Percentiles rank a stretch among this genome's conserved stretches.
Conservation (phyloP, 139 green algal species). For the Chlamydomonas incerta region DNA sequence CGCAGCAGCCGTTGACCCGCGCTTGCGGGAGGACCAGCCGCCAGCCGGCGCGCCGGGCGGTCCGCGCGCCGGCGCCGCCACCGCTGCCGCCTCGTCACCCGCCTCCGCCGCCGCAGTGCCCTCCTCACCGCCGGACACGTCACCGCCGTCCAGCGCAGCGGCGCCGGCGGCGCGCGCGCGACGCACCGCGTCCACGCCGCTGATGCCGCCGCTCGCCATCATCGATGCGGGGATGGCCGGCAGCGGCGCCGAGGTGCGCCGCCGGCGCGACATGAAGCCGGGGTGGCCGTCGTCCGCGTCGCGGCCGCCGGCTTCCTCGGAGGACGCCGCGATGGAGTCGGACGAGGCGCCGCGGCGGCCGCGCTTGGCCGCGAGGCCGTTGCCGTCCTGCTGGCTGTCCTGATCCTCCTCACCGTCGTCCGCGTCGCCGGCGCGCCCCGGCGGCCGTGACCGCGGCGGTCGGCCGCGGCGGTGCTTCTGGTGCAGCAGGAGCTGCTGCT, state of each 20-base stretch:
- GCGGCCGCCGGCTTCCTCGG: background rate
- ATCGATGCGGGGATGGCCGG: too few species aligned
- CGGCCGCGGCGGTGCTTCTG: conserved; percentile 7
- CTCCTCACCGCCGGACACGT: too few species aligned
- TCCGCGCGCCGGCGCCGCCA: too few species aligned
- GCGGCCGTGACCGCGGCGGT: background rate
- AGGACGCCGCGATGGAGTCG: background rate
- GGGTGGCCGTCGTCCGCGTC: background rate
- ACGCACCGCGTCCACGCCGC: too few species aligned
- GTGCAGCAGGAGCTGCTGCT: background rate
- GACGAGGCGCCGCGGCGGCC: background rate
- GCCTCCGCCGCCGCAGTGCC: too few species aligned
- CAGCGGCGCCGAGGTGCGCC: background rate
- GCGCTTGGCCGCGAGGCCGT: background rate
- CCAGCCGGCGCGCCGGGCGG: too few species aligned
- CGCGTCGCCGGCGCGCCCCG: background rate
- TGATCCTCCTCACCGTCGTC: background rate
- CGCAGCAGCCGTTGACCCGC: too few species aligned
- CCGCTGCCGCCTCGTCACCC: too few species aligned
- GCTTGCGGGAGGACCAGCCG: too few species aligned
- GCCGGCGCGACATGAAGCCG: background rate
- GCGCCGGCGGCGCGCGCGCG: too few species aligned
- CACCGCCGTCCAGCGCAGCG: background rate
- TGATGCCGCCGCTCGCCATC: too few species aligned
- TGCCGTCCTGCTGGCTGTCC: background rate